Percentiles rank a stretch among this genome's conserved stretches.
phyloP scores from a whole-genome alignment of 2,329 filamentous ascomycete genomes.

The Cercospora berteroae region DNA sequence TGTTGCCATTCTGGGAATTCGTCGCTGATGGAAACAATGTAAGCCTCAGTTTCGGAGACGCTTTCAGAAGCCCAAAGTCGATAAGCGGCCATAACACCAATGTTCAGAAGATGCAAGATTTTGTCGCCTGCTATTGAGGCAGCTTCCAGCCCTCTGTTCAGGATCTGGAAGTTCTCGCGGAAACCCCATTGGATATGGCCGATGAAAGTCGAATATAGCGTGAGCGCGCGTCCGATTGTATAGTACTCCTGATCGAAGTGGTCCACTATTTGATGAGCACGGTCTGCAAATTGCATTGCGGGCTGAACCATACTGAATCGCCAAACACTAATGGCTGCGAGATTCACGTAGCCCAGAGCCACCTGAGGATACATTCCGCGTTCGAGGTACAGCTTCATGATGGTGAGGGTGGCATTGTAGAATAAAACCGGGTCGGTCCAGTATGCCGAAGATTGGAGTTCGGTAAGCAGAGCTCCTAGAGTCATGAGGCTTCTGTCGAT shows the following conservation, averaged over 20 bases:
- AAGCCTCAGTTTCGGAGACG: conserved; percentile 65
- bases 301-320: conserved; percentile 70
- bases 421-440: conserved; percentile 71
- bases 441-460: conserved; percentile 52
- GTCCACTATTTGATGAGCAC: conserved; percentile 64
- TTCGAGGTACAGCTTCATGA: conserved; percentile 64
- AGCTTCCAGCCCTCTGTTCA: conserved; percentile 66
- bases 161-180: conserved; percentile 55
- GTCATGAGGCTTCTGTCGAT: conserved; percentile 57
- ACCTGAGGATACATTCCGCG: conserved; percentile 67
- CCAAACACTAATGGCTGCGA: conserved; percentile 65
- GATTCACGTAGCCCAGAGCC: conserved; percentile 64
- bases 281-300: conserved; percentile 62
- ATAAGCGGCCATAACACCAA: conserved; percentile 65
- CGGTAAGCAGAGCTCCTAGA: conserved; percentile 65
- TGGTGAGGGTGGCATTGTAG: conserved; percentile 66
- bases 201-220: conserved; percentile 67
- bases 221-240: conserved; percentile 66
- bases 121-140: conserved; percentile 67
- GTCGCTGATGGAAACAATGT: conserved; percentile 68
- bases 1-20: conserved; percentile 70
- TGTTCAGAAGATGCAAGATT: conserved; percentile 68
- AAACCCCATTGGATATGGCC: conserved; percentile 68
- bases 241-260: conserved; percentile 61
- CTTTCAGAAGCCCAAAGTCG: conserved; percentile 70